Evolutionary conservation across 495 filamentous ascomycete genomes (phyloP), one percentile per base, ranked within the genome.

Genomic region (Elasticomyces elasticus): DNA sequence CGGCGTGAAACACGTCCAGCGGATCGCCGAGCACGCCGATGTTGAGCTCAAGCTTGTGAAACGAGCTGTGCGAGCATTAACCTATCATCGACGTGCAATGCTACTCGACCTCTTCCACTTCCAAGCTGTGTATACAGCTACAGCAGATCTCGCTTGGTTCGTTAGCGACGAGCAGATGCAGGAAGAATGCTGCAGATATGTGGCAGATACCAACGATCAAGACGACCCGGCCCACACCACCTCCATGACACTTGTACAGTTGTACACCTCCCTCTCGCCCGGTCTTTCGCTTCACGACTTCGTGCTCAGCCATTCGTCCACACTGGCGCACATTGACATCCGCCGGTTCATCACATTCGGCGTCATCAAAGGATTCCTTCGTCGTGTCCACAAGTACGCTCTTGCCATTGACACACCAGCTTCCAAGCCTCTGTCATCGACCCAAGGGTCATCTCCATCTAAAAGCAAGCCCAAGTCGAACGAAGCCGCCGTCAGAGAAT

Each of bases 101-200:
- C 76, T 96, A 38, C 79, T 96, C 9, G 92, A 97, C 66, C 82
- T 95, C 62, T 97, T 97, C 72, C 85, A 88, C 62, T 97, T 97
- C 69, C 76, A 79, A 24, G 86, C 86, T 49, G 89, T 92, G 55
- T 98, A 97, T 63, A 89, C 89, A 0, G 82, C 82, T 2, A 92
- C 94, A 0, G 71, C 78, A 0, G 83, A 84, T 38, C 83, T 97
- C 54, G 77, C 79, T 58, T 74, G 76, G 27, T 86, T 94, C 27
- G 77, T 96, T 31, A 74, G 81, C 59, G 75, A 81, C 48, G 76
- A 78, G 49, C 75, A 73, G 30, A 78, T 94, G 67, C 83, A 90
- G 54, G 82, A 85, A 37, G 94, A 98, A 72, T 96, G 91, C 62
- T 79, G 79, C 0, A 76, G 80, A 24, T 97, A 95, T 62, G 84